A percentile compares a stretch with the other conserved stretches of the same genome.
Conservation (phyloP, 768 basidiomycete genomes). For the Xanthoconium purpureum region DNA sequence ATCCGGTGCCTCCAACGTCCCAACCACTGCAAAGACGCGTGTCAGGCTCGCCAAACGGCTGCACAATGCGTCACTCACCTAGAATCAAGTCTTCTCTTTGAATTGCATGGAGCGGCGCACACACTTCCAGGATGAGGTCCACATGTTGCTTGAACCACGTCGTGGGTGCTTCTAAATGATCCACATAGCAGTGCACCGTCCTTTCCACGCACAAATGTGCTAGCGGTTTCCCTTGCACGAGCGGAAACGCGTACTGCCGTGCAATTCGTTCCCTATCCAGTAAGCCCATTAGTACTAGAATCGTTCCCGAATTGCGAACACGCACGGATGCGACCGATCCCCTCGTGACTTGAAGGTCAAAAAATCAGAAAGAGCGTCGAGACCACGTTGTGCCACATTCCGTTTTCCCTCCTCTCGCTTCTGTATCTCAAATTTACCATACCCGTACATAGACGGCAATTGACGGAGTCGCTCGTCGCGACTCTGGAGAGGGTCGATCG, state of each 20-base stretch:
- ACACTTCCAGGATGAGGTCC: conserved; percentile 58
- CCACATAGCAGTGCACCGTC: conserved; percentile 66
- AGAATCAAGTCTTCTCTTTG: conserved; percentile 59
- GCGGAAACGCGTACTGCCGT: conserved; percentile 55
- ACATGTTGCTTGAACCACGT: conserved; percentile 74
- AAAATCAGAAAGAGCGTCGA: conserved; percentile 51
- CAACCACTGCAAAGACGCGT: conserved; percentile 47
- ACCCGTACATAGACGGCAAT: conserved; percentile 61
- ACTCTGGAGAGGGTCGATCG: conserved; percentile 51
- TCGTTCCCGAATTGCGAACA: neutral
- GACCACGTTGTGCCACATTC: conserved; percentile 53
- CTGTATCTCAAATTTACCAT: conserved; percentile 50
- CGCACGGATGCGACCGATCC: conserved; percentile 41
- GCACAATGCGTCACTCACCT: conserved; percentile 20
- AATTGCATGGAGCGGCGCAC: conserved; percentile 43
- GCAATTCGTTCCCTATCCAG: conserved; percentile 41
- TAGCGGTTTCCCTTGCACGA: conserved; percentile 61
- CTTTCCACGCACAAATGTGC: conserved; percentile 70
- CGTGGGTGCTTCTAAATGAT: conserved; percentile 58
- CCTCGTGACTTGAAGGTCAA: conserved; percentile 41
- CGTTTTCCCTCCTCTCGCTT: conserved; percentile 52
- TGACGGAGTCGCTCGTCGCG: conserved; percentile 39
- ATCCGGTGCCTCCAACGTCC: conserved; percentile 65
- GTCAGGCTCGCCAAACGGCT: neutral
- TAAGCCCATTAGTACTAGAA: neutral